Percentiles rank a stretch among this genome's conserved stretches.
Evolutionary conservation across 805 yeast genomes (phyloP).

Genomic region (Candida corydali): DNA sequence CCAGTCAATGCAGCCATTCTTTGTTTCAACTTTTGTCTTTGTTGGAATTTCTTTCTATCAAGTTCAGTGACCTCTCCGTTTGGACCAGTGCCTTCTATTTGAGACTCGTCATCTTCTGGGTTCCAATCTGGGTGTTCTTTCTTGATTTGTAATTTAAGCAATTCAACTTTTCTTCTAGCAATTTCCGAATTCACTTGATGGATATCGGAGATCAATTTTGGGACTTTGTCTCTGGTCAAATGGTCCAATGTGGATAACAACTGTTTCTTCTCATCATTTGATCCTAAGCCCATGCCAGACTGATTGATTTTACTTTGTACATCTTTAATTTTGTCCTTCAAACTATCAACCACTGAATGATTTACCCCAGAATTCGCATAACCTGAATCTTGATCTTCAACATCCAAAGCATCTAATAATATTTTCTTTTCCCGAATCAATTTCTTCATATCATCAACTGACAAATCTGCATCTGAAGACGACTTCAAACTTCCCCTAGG

Average conservation of each 20-base stretch:
- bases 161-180: slow-evolving; percentile 58
- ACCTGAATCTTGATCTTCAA: slow-evolving; percentile 50
- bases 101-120: slow-evolving; percentile 30
- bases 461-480: slow-evolving; percentile 29
- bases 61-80: slow-evolving; percentile 81
- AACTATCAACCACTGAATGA: slow-evolving; percentile 53
- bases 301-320: slow-evolving; percentile 37
- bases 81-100: slow-evolving; percentile 76
- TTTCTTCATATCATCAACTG: slow-evolving; percentile 57
- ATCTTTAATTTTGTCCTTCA: slow-evolving; percentile 57
- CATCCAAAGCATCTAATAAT: slow-evolving; percentile 65
- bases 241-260: slow-evolving; percentile 53
- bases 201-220: slow-evolving; percentile 63
- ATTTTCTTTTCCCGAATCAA: slow-evolving; percentile 69
- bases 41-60: slow-evolving; percentile 75
- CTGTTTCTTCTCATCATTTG: slow-evolving; percentile 44
- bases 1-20: slow-evolving; percentile 95
- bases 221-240: slow-evolving; percentile 65
- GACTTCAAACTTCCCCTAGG: slow-evolving; percentile 14
- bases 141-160: slow-evolving; percentile 51
- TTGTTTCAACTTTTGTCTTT: slow-evolving; percentile 73
- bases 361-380: slow-evolving; percentile 33
- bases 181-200: slow-evolving; percentile 64
- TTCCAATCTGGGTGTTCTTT: slow-evolving; percentile 64
- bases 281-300: slow-evolving; percentile 23